Conservation (phyloP, 2,329 filamentous ascomycete species). For the Fonsecaea multimorphosa region DNA sequence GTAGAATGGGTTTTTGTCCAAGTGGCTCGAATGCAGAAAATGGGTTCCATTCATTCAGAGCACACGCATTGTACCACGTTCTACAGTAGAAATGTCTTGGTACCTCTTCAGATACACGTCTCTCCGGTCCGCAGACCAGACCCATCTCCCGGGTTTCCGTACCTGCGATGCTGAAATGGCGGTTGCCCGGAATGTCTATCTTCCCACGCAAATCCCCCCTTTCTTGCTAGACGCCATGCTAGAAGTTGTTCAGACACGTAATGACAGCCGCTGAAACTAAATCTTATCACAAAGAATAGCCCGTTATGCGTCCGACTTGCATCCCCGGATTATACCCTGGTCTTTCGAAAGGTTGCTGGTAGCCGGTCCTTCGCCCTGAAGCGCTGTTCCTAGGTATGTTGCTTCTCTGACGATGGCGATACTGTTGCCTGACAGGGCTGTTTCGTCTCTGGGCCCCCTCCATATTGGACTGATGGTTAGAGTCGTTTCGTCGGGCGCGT, state of each 20-base stretch:
- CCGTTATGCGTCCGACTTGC: conserved; percentile 7
- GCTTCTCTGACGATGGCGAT: not conserved
- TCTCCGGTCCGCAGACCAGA: not conserved
- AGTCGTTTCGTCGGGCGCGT: conserved; percentile 28
- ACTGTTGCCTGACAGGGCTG: not conserved
- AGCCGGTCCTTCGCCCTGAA: not conserved
- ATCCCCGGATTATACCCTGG: conserved; percentile 13
- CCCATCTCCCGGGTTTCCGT: not conserved
- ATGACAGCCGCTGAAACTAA: not conserved
- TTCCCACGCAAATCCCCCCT: not conserved
- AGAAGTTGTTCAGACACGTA: conserved; percentile 1
- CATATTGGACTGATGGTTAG: conserved; percentile 4
- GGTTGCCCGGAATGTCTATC: not conserved
- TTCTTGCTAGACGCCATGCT: conserved; percentile 15
- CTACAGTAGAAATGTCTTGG: not conserved
- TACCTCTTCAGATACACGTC: not conserved
- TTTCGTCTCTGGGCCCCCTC: not conserved
- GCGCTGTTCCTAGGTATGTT: not conserved
- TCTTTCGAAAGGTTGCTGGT: conserved; percentile 10
- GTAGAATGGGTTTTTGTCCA: conserved; percentile 2
- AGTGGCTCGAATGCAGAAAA: conserved; percentile 18
- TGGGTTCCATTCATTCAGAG: conserved; percentile 5
- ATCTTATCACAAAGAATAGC: not conserved
- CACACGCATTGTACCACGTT: too few relatives aligned
- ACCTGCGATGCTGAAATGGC: not conserved